Base-by-base conservation (phyloP, 345 rosid genomes). In the Anacardium occidentale region DNA sequence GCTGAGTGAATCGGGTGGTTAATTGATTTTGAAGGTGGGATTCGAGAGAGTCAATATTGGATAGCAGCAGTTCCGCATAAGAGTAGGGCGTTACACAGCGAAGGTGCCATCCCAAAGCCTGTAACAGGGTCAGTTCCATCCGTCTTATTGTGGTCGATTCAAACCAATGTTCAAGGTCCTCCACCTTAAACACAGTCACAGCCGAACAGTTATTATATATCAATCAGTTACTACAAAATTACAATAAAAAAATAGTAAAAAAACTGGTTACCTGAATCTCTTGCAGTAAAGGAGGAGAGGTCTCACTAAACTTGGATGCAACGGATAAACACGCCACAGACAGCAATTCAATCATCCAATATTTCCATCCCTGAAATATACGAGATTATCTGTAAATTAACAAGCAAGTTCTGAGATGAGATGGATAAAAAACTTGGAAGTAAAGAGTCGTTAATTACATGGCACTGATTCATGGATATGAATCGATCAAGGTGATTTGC, bases 301-400 rank as follows among this genome's bases (percentile, higher is more conserved):
- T 85, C 60, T 91, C 97, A 4, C 24, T 83, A 62, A 88, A 90
- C 76, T 94, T 94, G 20, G 88, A 73, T 0, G 97, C 90, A 9
- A 91, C 80, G 0, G 90, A 90, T 71, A 94, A 77, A 72, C 96
- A 88, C 17, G 96, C 85, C 4, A 91, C 57, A 1, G 83, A 75
- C 2, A 88, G 57, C 59, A 91, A 70, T 62, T 93, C 91, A 60
- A 86, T 80, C 94, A 90, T 90, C 94, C 96, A 90, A 13, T 75
- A 64, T 10, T 82, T 80, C 96, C 94, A 88, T 72, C 59, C 88
- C 98, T 91, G 75, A 20, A 40, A 54, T 42, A 24, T 5, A 5
- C 26, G 25, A 24, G 24, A 10, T 7, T n/a, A n/a, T n/a, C n/a
- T n/a, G n/a, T n/a, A n/a, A n/a, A n/a, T n/a, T n/a, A n/a, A n/a